phyloP scores from a whole-genome alignment of 2,329 filamentous ascomycete genomes.

The Monosporascus sp. region DNA sequence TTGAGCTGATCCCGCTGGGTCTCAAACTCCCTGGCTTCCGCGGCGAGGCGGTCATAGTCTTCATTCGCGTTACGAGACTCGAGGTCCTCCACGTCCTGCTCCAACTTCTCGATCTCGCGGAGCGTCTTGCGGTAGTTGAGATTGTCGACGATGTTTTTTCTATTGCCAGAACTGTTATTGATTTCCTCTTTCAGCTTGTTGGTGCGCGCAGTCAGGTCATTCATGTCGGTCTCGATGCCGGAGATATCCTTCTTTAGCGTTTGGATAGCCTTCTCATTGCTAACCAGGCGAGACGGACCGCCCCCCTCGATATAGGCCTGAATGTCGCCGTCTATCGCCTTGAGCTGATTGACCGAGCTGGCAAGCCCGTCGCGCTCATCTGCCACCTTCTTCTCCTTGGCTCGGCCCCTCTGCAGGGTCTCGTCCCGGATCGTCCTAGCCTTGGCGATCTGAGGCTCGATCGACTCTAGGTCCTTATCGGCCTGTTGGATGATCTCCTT shows the following conservation, averaged over 20 bases:
- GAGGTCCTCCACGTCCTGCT: constrained; percentile 66
- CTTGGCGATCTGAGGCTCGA: constrained; percentile 71
- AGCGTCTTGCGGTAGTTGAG: constrained; percentile 75
- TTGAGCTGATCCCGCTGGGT: constrained; percentile 62
- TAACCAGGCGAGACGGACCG: constrained; percentile 64
- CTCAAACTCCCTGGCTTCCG: constrained; percentile 64
- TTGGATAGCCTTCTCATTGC: constrained; percentile 61
- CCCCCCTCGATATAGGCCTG: constrained; percentile 71
- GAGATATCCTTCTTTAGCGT: constrained; percentile 60
- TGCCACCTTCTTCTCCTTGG: constrained; percentile 66
- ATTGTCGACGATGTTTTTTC: constrained; percentile 85
- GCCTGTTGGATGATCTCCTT: constrained; percentile 62
- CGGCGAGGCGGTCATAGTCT: constrained; percentile 69
- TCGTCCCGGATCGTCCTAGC: constrained; percentile 75
- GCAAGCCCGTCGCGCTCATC: constrained; percentile 66
- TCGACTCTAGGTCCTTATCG: constrained; percentile 66
- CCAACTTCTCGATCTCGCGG: constrained; percentile 61
- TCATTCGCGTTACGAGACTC: constrained; percentile 75
- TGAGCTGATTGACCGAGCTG: constrained; percentile 71
- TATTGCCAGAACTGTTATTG: constrained; percentile 73
- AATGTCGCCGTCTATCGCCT: constrained; percentile 71
- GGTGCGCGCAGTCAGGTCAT: constrained; percentile 59
- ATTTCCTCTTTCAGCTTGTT: constrained; percentile 75
- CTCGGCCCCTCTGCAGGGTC: constrained; percentile 62
- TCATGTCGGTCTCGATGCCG: constrained; percentile 62